These are phyloP conservation scores for Tritrichomonas foetus DNA, from an alignment of 208 protist genomes.

Conservation along the genomic window DNA sequence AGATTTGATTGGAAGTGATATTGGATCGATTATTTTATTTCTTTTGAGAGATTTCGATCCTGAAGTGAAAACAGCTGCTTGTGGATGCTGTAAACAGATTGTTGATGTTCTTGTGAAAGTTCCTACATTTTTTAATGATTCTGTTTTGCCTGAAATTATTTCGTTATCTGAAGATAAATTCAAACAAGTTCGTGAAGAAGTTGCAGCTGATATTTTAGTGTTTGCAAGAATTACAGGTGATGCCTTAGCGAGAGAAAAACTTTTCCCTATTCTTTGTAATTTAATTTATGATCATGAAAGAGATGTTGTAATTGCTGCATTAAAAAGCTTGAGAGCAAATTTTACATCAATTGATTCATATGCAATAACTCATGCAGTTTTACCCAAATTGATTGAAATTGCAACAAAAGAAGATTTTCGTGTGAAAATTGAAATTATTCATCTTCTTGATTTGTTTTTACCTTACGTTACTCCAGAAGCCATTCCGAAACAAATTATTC, in stretches of 20 bases:
- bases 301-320: not conserved
- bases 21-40: not conserved
- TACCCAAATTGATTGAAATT: conserved; percentile 16
- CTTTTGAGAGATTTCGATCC: not conserved
- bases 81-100: not conserved
- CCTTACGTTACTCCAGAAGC: not conserved
- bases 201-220: conserved; percentile 4
- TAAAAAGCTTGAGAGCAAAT: not conserved
- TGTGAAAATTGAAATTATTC: not conserved
- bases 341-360: not conserved
- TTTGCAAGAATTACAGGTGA: not conserved
- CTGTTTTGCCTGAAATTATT: not conserved
- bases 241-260: not conserved
- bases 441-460: not conserved
- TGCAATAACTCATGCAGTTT: not conserved
- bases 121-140: not conserved
- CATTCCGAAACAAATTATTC: not conserved
- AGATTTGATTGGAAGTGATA: not conserved
- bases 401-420: not conserved
- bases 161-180: not conserved
- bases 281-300: not conserved
- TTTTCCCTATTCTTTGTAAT: not conserved
- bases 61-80: conserved; percentile 33
- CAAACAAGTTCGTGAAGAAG: conserved; percentile 36
- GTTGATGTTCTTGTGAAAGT: conserved; percentile 5